phyloP scores from a whole-genome alignment of 768 basidiomycete species.

The Royoungia palumana region DNA sequence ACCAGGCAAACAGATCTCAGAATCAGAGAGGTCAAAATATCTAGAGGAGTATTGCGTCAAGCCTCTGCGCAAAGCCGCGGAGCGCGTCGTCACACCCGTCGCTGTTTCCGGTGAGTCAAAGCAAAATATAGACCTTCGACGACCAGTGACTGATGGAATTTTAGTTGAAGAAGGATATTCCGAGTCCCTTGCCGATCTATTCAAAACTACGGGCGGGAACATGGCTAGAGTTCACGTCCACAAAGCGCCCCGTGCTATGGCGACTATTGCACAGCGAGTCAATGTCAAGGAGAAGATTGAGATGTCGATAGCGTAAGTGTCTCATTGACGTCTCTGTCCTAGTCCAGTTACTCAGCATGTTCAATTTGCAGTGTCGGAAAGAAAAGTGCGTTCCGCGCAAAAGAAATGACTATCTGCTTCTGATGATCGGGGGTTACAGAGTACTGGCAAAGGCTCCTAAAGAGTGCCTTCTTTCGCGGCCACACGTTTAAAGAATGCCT shows the following conservation, averaged over 20 bases:
- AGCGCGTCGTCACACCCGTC: background rate
- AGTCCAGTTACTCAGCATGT: background rate
- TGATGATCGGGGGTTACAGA: background rate
- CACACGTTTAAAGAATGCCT: background rate
- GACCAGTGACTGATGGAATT: too few species aligned
- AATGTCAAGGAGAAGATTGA: constrained; percentile 16
- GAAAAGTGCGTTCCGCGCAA: constrained; percentile 5
- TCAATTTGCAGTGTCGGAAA: constrained; percentile 5
- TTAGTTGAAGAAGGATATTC: too few species aligned
- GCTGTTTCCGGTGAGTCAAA: constrained; percentile 10
- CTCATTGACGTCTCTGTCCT: background rate
- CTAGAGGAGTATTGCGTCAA: background rate
- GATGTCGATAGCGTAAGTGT: constrained; percentile 8
- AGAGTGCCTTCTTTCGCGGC: background rate
- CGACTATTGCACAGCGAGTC: constrained; percentile 16
- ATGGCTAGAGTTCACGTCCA: constrained; percentile 5
- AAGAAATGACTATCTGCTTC: too few species aligned
- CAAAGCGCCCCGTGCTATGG: constrained; percentile 8
- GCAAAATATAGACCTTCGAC: background rate
- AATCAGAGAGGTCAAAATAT: background rate
- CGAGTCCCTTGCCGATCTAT: too few species aligned
- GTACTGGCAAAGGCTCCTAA: background rate
- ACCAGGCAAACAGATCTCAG: background rate
- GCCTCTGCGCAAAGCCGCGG: constrained; percentile 3
- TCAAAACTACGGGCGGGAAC: background rate